Evolutionary conservation across 768 basidiomycete species (phyloP).

Genomic region (Suillus spraguei): DNA sequence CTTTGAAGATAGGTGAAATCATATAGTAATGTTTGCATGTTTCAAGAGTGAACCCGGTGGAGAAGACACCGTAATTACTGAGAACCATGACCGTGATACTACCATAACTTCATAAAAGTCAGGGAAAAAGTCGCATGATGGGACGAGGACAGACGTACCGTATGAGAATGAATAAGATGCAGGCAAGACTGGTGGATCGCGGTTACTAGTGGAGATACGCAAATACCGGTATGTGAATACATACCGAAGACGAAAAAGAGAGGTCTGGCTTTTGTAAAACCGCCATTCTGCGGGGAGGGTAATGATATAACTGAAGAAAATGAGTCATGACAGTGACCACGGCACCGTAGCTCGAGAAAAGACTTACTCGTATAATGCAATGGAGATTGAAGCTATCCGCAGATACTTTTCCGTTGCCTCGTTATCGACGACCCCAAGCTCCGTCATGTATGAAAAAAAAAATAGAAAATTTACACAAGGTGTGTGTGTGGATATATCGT

Average conservation of each 20-base stretch:
- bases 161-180: conserved; percentile 36
- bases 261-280: conserved; percentile 34
- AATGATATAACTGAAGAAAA: conserved; percentile 30
- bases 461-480: background rate
- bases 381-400: conserved; percentile 38
- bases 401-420: conserved; percentile 32
- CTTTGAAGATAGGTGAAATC: conserved; percentile 62
- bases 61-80: conserved; percentile 64
- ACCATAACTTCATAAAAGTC: conserved; percentile 24
- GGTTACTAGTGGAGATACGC: background rate
- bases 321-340: conserved; percentile 1
- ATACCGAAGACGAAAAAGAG: conserved; percentile 31
- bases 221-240: background rate
- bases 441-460: conserved; percentile 21
- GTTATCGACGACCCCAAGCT: background rate
- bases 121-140: background rate
- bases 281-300: conserved; percentile 36
- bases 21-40: conserved; percentile 53
- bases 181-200: conserved; percentile 25
- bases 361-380: conserved; percentile 41
- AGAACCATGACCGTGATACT: conserved; percentile 53
- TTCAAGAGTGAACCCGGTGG: conserved; percentile 45
- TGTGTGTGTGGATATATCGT: background rate
- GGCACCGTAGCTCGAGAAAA: background rate
- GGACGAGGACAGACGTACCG: conserved; percentile 20